Conservation (phyloP, 371 early-diverging fungal genomes). For the Batrachochytrium dendrobatidis region DNA sequence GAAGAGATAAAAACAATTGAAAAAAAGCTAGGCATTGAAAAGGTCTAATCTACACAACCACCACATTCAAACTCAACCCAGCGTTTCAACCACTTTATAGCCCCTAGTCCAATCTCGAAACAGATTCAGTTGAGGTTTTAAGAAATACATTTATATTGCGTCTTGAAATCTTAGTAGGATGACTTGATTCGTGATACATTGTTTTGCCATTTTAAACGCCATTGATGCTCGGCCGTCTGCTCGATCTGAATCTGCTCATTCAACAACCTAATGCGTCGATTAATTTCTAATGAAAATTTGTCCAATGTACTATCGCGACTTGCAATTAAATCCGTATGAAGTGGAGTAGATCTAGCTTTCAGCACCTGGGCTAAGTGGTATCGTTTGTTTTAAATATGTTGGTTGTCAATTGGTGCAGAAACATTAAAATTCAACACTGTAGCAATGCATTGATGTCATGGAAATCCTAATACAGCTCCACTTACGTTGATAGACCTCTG, state of each 20-base stretch:
- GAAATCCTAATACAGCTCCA: not conserved
- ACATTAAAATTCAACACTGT: too few relatives aligned
- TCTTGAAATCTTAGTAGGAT: not conserved
- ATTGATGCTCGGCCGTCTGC: not conserved
- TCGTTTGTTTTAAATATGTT: not conserved
- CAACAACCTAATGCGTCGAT: not conserved
- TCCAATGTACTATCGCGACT: not conserved
- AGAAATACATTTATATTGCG: too few relatives aligned
- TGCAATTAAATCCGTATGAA: not conserved
- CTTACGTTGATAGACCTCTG: not conserved
- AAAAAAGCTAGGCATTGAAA: not conserved
- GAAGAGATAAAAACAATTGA: not conserved
- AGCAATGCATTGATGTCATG: not conserved
- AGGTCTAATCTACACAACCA: not conserved
- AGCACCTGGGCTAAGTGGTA: not conserved
- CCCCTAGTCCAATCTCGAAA: too few relatives aligned
- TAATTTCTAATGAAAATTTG: not conserved
- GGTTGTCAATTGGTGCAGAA: too few relatives aligned
- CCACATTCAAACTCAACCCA: not conserved
- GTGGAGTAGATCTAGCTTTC: not conserved
- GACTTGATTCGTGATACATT: not conserved
- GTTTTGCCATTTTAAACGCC: not conserved
- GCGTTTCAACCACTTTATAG: too few relatives aligned
- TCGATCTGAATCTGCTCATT: not conserved
- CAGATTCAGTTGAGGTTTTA: too few relatives aligned